Conservation (phyloP, 495 filamentous ascomycete species). For the Tuber indicum region DNA sequence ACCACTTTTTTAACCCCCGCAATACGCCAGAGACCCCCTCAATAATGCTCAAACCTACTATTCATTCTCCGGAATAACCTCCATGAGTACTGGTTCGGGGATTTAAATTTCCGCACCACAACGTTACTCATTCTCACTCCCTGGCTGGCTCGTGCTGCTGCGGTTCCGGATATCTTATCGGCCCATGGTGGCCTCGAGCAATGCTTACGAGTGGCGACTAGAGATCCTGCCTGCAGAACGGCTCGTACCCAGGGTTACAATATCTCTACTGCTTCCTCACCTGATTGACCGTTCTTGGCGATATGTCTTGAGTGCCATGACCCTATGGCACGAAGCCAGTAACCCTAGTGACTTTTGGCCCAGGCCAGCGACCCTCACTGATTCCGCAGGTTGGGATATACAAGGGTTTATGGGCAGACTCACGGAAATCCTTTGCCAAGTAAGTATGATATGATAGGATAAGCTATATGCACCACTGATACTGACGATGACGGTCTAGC, state of each 20-base stretch:
- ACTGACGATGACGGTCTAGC: not conserved
- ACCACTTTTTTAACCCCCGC: not conserved
- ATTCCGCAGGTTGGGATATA: not conserved
- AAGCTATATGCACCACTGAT: not conserved
- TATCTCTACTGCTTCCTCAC: not conserved
- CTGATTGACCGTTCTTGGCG: not conserved
- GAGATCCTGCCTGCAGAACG: not conserved
- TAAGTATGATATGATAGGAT: not conserved
- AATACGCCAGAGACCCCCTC: slow-evolving; percentile 2
- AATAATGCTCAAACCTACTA: not conserved
- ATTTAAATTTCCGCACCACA: not conserved
- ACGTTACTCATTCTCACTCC: not conserved
- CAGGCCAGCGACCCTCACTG: not conserved
- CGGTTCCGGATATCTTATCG: not conserved
- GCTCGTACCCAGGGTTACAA: not conserved
- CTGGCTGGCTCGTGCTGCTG: not conserved
- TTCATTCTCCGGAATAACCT: not conserved
- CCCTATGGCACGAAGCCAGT: not conserved
- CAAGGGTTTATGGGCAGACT: not conserved
- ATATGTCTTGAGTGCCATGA: not conserved
- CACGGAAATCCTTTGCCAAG: not conserved
- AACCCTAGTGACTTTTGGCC: not conserved
- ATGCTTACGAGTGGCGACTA: not conserved
- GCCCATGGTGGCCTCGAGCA: not conserved
- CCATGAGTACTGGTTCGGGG: not conserved